Evolutionary conservation across 768 basidiomycete genomes (phyloP).

Genomic region (Cantharellus cinnabarinus): DNA sequence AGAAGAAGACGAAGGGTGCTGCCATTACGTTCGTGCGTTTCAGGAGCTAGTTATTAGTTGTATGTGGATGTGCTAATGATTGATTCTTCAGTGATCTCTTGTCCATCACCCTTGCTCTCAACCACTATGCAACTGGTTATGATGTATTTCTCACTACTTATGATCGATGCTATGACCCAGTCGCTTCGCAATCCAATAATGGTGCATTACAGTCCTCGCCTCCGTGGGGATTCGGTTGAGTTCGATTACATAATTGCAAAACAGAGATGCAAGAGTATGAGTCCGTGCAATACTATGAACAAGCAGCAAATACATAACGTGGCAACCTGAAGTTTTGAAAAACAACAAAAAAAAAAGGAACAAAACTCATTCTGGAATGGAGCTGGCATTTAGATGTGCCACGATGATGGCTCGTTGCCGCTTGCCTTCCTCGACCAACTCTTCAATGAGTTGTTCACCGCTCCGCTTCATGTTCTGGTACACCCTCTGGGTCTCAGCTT

Average conservation of each 20-base stretch:
- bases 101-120: not conserved
- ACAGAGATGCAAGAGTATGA: not conserved
- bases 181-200: not conserved
- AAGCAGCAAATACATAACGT: not conserved
- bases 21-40: conserved; percentile 77
- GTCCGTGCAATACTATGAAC: not conserved
- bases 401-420: not conserved
- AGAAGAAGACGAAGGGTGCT: conserved; percentile 99
- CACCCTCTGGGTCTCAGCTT: not conserved
- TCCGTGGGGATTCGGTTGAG: not conserved
- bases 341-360: not conserved
- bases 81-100: not conserved
- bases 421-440: not conserved
- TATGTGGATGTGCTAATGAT: not conserved
- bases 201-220: not conserved
- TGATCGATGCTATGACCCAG: not conserved
- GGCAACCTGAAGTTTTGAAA: not conserved
- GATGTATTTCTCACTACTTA: not conserved
- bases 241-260: not conserved
- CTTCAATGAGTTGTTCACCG: not conserved
- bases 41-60: not conserved
- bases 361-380: not conserved
- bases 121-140: not conserved
- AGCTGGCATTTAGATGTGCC: not conserved
- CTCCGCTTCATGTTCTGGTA: not conserved